Evolutionary conservation across 2,329 filamentous ascomycete species (phyloP), one percentile per base, ranked within the genome.

Genomic region (Aspergillus fijiensis): DNA sequence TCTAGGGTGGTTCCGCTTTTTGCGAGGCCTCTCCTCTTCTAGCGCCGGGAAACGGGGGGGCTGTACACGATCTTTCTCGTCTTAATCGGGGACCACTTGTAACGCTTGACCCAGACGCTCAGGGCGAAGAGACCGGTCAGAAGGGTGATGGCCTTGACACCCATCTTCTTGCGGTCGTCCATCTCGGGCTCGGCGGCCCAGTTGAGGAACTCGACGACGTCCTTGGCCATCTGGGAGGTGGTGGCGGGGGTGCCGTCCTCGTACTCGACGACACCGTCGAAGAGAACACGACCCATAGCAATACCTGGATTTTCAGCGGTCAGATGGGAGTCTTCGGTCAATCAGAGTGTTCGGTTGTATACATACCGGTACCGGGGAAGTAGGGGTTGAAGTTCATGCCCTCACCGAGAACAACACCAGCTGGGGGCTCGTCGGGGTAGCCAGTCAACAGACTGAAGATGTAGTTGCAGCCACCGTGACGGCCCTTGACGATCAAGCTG

Each of bases 381-480:
- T 97, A 99, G 63, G 95, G 95, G 87, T 99, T 99, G 88, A 99
- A 99, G 88, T 98, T 97, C 81, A 99, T 88, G 74, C 95, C 95
- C 63, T 88, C 87, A 71, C 88, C 89, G 62, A 99, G 89, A 71
- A 85, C 82, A 64, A 91, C 92, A 76, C 95, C 95, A 55, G 95
- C 91, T 57, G 95, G 95, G 62, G 92, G 85, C 82, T 99, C 95
- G 70, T 99, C 95, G 62, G 95, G 95, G 81, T 99, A 99, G 70
- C 95, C 95, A 59, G 95, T 99, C 75, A 99, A 83, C 78, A 99
- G 85, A 78, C 84, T 92, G 87, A 98, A 99, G 82, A 99, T 92
- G 86, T 99, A 99, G 83, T 99, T 85, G 86, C 92, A 96, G 78
- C 95, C 95, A 76, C 94, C 95, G 84, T 99, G 95, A 73, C 95